Evolutionary conservation across 257 asterid species (phyloP).

Genomic region (Ophiorrhiza pumila): DNA sequence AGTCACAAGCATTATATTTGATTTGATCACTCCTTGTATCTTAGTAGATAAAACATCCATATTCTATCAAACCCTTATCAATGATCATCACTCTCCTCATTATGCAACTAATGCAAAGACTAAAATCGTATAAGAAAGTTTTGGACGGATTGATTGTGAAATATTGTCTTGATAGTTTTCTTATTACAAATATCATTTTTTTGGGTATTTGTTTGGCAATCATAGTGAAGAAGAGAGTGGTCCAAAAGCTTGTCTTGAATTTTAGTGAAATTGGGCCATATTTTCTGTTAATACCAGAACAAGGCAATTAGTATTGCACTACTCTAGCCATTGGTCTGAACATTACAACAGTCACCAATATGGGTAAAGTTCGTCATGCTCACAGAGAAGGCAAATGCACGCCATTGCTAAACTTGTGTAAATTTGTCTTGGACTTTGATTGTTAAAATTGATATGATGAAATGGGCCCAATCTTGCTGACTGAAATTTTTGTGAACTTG

Average conservation of each 20-base stretch:
- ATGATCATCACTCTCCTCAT: too few relatives aligned
- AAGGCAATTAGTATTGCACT: conserved; percentile 6
- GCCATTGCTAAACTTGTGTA: conserved; percentile 36
- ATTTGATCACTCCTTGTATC: too few relatives aligned
- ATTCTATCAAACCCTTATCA: too few relatives aligned
- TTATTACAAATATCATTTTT: too few relatives aligned
- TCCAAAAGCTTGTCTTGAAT: not conserved
- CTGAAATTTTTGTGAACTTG: not conserved
- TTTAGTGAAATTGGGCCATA: conserved; percentile 10
- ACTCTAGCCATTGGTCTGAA: not conserved
- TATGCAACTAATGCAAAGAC: too few relatives aligned
- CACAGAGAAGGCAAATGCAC: conserved; percentile 24
- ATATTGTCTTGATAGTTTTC: too few relatives aligned
- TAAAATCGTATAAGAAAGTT: too few relatives aligned
- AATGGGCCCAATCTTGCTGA: conserved; percentile 1
- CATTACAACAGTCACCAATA: not conserved
- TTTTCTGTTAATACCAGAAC: conserved; percentile 2
- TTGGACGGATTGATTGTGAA: too few relatives aligned
- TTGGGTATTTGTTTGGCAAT: not conserved
- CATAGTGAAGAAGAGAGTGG: conserved; percentile 11
- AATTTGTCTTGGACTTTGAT: conserved; percentile 30
- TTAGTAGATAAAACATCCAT: too few relatives aligned
- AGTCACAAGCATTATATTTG: too few relatives aligned
- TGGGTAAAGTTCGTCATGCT: not conserved
- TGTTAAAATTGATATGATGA: conserved; percentile 10